A percentile compares a stretch with the other conserved stretches of the same genome.
phyloP scores from a whole-genome alignment of 305 asterid species.

The Plantago coronopus region DNA sequence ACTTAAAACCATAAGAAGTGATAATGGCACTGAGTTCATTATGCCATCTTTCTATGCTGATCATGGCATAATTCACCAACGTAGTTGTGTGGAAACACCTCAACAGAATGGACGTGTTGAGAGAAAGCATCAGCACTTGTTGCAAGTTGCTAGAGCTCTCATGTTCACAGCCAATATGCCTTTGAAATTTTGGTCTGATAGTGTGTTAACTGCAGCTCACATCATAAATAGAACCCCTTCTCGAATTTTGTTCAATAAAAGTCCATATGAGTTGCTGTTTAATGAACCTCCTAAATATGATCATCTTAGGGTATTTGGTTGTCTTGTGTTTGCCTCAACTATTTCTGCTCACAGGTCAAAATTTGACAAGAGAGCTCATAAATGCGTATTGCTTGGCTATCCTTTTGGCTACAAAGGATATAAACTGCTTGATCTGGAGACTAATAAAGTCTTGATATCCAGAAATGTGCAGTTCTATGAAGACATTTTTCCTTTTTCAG shows the following conservation, averaged over 20 bases:
- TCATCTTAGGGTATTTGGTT: not conserved
- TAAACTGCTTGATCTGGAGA: not conserved
- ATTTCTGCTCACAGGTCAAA: not conserved
- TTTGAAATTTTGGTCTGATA: not conserved
- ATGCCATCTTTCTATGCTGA: not conserved
- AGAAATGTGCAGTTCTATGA: not conserved
- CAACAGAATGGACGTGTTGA: constrained; percentile 9
- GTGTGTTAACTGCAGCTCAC: not conserved
- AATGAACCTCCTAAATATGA: too few species aligned
- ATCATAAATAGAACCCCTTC: not conserved
- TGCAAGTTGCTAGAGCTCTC: not conserved
- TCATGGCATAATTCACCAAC: not conserved
- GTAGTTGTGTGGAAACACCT: not conserved
- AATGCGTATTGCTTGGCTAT: not conserved
- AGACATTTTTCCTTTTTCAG: not conserved
- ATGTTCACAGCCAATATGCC: not conserved
- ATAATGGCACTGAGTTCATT: not conserved
- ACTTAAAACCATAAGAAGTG: not conserved
- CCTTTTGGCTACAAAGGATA: not conserved
- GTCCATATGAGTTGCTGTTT: not conserved
- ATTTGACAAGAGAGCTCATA: not conserved
- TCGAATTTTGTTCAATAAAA: not conserved
- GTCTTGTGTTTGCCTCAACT: not conserved
- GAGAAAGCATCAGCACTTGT: not conserved
- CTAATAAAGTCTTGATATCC: not conserved